Base-by-base conservation (phyloP, 768 basidiomycete species). In the Tulasnella sp. region DNA sequence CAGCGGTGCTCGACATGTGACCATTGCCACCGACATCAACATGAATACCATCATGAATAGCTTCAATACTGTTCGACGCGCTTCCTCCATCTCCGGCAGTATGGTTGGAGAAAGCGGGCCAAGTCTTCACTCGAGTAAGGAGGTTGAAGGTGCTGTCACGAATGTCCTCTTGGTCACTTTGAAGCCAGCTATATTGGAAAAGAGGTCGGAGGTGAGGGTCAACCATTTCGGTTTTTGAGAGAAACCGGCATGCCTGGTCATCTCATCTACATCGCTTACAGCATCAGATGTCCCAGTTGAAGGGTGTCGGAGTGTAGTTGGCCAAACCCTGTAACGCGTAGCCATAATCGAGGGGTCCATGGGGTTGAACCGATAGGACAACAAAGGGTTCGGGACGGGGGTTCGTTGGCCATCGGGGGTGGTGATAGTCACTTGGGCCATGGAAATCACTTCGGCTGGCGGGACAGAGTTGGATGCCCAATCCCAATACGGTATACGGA, bases 401-500 rank as follows among this genome's bases (percentile, higher is more conserved):
- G 20, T 73, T 35, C 26, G 32, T 35, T 32, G 74, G 32, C 86
- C 85, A 73, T 85, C 80, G 15, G 85, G 82, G 3, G 81, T 81
- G 46, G 82, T 83, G 77, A 87, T 86, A 0, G 81, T 80, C 42
- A 86, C 84, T 37, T 83, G 78, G 70, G 81, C 80, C 42, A 82
- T 77, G 11, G 83, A 82, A 73, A 86, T 86, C 55, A 88, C 84
- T 77, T 86, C 84, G 1, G 82, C 76, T 9, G 87, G 87, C 37
- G 86, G 86, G 15, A 85, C 82, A 0, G 83, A 55, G 23, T 85
- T 84, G 3, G 48, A 72, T 4, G 88, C 87, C 88, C 88, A 89
- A 81, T 89, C 88, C 88, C 88, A 89, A 83, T 86, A 89, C 0
- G 87, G 87, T 67, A 84, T 82, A 29, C 87, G 85, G 13, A 87